Evolutionary conservation across 768 basidiomycete genomes (phyloP).

Genomic region (Mycena polygramma): DNA sequence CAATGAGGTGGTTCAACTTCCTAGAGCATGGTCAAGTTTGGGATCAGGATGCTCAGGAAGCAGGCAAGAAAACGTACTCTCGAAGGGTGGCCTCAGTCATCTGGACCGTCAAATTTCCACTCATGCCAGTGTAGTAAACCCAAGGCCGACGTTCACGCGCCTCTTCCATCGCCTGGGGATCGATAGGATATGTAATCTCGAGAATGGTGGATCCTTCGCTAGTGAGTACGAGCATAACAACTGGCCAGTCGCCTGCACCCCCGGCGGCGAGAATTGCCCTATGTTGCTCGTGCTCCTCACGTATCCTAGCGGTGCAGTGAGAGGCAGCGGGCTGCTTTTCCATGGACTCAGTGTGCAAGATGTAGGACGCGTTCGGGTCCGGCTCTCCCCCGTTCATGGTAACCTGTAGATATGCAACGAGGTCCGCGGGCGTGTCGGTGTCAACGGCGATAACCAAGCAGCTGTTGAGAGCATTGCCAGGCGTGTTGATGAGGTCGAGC

Average conservation of each 20-base stretch:
- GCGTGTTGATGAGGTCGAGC: not conserved
- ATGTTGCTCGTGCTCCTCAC: not conserved
- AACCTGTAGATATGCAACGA: not conserved
- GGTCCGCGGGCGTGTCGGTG: conserved; percentile 4
- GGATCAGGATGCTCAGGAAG: too few species aligned
- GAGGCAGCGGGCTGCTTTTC: not conserved
- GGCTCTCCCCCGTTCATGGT: not conserved
- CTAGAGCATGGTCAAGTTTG: not conserved
- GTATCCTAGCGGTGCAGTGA: not conserved
- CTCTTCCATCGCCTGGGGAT: conserved; percentile 4
- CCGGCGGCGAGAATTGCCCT: not conserved
- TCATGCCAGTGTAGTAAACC: not conserved
- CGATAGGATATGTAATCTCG: not conserved
- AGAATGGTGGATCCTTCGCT: not conserved
- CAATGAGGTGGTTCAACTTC: not conserved
- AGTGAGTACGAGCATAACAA: conserved; percentile 1
- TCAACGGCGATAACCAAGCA: not conserved
- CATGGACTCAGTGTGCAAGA: not conserved
- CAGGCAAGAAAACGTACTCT: not conserved
- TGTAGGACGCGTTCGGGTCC: not conserved
- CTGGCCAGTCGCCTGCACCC: not conserved
- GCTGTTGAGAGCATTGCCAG: not conserved
- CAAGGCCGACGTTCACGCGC: not conserved
- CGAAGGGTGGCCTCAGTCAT: not conserved
- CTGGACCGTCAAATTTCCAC: not conserved